Evolutionary conservation across 306 rosid genomes (phyloP).

Genomic region (Ormosia emarginata): DNA sequence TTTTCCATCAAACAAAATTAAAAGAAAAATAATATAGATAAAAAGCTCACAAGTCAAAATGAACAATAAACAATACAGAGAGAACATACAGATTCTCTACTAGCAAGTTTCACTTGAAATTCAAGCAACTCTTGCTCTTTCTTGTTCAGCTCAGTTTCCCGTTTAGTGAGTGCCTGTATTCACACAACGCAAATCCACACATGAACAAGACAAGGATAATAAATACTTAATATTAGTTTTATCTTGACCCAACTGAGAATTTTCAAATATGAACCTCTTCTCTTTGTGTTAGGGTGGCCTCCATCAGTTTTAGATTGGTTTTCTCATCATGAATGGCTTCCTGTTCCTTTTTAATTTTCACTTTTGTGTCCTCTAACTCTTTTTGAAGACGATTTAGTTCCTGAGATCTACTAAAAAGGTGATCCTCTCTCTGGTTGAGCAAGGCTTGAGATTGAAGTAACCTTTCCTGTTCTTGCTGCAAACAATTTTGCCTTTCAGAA

Average conservation of each 20-base stretch:
- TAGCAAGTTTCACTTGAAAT: slow-evolving; percentile 61
- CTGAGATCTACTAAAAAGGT: slow-evolving; percentile 57
- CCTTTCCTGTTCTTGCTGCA: slow-evolving; percentile 85
- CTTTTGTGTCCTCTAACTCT: slow-evolving; percentile 61
- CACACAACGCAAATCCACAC: slow-evolving; percentile 19
- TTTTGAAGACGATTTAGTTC: slow-evolving; percentile 71
- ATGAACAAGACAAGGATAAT: slow-evolving; percentile 17
- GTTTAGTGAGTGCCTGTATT: slow-evolving; percentile 55
- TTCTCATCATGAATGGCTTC: slow-evolving; percentile 57
- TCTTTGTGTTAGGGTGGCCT: slow-evolving; percentile 50
- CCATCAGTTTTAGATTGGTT: slow-evolving; percentile 53
- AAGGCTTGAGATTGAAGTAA: slow-evolving; percentile 76
- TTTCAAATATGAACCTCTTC: slow-evolving; percentile 60
- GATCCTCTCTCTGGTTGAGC: slow-evolving; percentile 79
- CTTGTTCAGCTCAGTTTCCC: slow-evolving; percentile 53
- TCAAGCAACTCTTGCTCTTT: slow-evolving; percentile 68
- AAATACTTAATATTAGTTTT: slow-evolving; percentile 11
- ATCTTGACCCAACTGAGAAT: slow-evolving; percentile 15
- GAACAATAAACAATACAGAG: neutral
- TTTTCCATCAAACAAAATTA: slow-evolving; percentile 17
- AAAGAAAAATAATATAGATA: neutral
- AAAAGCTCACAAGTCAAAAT: neutral
- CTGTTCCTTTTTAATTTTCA: slow-evolving; percentile 48
- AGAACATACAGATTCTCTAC: slow-evolving; percentile 69
- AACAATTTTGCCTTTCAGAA: slow-evolving; percentile 71